Base-by-base conservation (phyloP, 163 green algal genomes). In the Scenedesmus sp. region DNA sequence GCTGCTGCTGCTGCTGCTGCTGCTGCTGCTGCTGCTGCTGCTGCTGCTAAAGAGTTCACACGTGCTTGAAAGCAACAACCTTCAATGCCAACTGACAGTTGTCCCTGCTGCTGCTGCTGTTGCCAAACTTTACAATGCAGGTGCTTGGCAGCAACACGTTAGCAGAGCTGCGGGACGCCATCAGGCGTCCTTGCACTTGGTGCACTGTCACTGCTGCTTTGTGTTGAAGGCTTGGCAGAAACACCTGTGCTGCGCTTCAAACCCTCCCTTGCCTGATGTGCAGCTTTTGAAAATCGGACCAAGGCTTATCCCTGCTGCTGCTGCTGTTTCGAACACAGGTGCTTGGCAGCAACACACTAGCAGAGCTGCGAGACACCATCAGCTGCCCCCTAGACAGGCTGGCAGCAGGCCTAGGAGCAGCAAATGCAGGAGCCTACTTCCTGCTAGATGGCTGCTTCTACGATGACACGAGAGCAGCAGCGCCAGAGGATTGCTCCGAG, bases 291-390 rank as follows among this genome's bases (percentile, higher is more conserved):
- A 26, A 26, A 26, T 26, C 26, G 26, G 26, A 26, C 26, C 26
- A 26, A 26, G 26, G 26, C 26, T 26, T 26, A 26, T 26, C 67
- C 6, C 15, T 79, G 67, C 67, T 70, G 62, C 62, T 70, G 62
- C 13, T 70, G 62, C 67, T 77, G 67, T 26, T 26, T 26, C 26
- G 26, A 26, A 26, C 5, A 18, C 74, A 88, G 83, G 83, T 76
- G 20, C 83, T 88, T 34, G 83, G 83, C n/a, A 88, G 83, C 83
- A 88, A 77, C 34, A 89, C 76, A 18, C 62, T 92, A 2, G 18
- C 46, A 20, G 76, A 92, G 34, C 79, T 92, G 0, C 60, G 88
- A 9, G 88, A 92, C 52, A 60, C 77, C 60, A 92, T 92, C 64
- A 74, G 2, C n/a, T 91, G 87, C 73, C 87, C 87, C 23, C 1